phyloP scores from a whole-genome alignment of 306 rosid genomes.

The Corylus avellana region DNA sequence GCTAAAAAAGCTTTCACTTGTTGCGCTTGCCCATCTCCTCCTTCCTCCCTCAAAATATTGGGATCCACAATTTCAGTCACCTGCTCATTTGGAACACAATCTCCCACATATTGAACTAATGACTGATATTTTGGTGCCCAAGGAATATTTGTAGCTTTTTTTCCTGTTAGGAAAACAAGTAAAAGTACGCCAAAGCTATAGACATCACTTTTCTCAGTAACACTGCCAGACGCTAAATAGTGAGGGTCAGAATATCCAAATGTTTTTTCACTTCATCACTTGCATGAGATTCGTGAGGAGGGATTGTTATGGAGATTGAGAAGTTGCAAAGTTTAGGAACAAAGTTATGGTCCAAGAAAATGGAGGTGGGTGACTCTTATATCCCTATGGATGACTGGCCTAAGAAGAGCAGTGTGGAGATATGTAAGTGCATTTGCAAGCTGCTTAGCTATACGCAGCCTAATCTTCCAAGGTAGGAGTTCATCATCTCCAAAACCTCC shows the following conservation, averaged over 20 bases:
- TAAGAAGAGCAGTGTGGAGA: not conserved
- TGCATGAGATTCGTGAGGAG: not conserved
- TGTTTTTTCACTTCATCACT: not conserved
- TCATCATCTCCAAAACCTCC: not conserved
- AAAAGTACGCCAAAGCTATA: constrained; percentile 8
- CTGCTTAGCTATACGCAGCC: not conserved
- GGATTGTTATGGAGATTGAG: not conserved
- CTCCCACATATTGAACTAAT: too few species aligned
- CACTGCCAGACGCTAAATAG: not conserved
- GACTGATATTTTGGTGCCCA: not conserved
- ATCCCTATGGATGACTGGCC: not conserved
- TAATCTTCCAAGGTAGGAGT: not conserved
- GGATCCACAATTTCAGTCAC: not conserved
- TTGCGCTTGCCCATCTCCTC: not conserved
- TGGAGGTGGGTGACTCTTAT: not conserved
- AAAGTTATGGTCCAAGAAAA: constrained; percentile 1
- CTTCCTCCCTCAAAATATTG: not conserved
- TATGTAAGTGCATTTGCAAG: constrained; percentile 2
- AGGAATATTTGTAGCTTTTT: too few species aligned
- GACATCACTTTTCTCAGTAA: not conserved
- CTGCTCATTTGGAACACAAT: not conserved
- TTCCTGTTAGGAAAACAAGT: not conserved
- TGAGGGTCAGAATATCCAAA: not conserved
- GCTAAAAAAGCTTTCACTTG: not conserved
- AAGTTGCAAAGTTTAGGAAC: constrained; percentile 1